Evolutionary conservation across 768 basidiomycete species (phyloP).

Genomic region (Astraeus odoratus): DNA sequence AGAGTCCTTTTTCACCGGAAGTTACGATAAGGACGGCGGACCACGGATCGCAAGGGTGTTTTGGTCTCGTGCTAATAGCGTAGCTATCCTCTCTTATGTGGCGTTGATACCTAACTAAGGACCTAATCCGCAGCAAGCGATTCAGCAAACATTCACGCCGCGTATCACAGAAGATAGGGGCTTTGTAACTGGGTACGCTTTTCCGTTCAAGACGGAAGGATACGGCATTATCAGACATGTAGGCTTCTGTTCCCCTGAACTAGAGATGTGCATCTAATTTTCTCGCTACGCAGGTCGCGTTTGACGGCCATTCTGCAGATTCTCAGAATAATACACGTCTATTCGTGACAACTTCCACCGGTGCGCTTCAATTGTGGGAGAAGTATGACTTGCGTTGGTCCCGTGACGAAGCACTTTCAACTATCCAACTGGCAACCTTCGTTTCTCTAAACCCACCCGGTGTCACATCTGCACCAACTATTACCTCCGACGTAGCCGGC

Average conservation of each 20-base stretch:
- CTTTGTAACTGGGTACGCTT: slow-evolving; percentile 43
- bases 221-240: slow-evolving; percentile 72
- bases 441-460: slow-evolving; percentile 67
- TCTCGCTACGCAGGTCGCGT: slow-evolving; percentile 38
- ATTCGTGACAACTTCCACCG: slow-evolving; percentile 65
- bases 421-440: slow-evolving; percentile 57
- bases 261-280: neutral
- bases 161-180: slow-evolving; percentile 42
- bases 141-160: slow-evolving; percentile 45
- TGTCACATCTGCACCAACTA: neutral
- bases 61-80: slow-evolving; percentile 55
- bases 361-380: slow-evolving; percentile 71
- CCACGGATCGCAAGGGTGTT: slow-evolving; percentile 56
- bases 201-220: slow-evolving; percentile 56
- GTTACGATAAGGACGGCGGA: slow-evolving; percentile 39
- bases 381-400: slow-evolving; percentile 59
- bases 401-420: slow-evolving; percentile 73
- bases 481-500: neutral
- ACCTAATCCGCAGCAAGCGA: slow-evolving; percentile 38
- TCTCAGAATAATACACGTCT: slow-evolving; percentile 35
- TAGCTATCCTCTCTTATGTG: slow-evolving; percentile 27
- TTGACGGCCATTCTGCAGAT: slow-evolving; percentile 40
- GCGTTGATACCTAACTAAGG: neutral
- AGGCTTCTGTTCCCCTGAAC: slow-evolving; percentile 14
- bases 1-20: slow-evolving; percentile 53